Evolutionary conservation across 2,329 filamentous ascomycete species (phyloP).

Genomic region (Aspergillus brasiliensis): DNA sequence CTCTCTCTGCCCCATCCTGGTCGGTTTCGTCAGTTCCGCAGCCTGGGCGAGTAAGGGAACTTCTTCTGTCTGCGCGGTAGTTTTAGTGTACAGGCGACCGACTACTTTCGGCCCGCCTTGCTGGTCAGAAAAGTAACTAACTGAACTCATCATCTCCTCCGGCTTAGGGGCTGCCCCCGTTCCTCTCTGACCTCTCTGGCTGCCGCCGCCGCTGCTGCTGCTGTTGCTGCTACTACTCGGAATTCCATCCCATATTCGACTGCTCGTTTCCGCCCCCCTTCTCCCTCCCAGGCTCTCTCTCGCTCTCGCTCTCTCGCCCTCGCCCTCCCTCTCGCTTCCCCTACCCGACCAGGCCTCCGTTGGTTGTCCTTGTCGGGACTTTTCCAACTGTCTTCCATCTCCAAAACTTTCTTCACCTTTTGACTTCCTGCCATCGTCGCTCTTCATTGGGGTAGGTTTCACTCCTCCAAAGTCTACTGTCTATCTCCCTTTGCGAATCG

Average conservation of each 20-base stretch:
- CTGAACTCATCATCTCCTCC: slow-evolving; percentile 2
- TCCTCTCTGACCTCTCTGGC: not conserved
- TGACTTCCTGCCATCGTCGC: slow-evolving; percentile 6
- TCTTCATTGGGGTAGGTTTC: slow-evolving; percentile 21
- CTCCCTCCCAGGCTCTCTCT: too few species aligned
- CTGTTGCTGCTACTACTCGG: not conserved
- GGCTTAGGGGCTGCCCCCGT: slow-evolving; percentile 11
- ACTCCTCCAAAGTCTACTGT: slow-evolving; percentile 4
- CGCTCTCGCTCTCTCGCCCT: too few species aligned
- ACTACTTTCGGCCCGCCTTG: slow-evolving; percentile 11
- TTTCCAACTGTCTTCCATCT: not conserved
- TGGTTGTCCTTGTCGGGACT: slow-evolving; percentile 1
- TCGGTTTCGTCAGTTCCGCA: not conserved
- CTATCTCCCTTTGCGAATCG: slow-evolving; percentile 15
- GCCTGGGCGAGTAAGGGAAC: not conserved
- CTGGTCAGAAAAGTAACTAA: not conserved
- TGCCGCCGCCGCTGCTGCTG: too few species aligned
- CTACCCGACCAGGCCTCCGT: slow-evolving; percentile 3
- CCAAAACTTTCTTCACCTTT: not conserved
- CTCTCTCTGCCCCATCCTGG: not conserved
- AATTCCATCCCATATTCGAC: not conserved
- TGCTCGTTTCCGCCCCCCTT: not conserved
- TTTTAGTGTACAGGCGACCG: slow-evolving; percentile 2
- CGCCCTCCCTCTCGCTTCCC: not conserved
- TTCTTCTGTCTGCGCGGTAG: too few species aligned